Base-by-base conservation (phyloP, 768 basidiomycete genomes). In the Coprinellus micaceus region DNA sequence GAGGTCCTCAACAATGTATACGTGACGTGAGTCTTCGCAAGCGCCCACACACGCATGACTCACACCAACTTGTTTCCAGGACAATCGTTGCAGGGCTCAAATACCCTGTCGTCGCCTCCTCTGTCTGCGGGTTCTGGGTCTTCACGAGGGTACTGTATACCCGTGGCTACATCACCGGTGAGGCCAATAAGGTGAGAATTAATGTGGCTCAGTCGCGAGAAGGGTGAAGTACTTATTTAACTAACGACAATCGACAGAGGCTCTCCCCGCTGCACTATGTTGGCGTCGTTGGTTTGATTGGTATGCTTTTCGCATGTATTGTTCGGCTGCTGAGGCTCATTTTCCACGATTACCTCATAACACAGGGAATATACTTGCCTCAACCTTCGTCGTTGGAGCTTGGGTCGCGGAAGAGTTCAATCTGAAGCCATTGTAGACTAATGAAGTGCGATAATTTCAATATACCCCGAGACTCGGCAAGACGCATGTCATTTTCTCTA, bases 1-100 rank as follows among this genome's bases (percentile, higher is more conserved):
- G 83, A 83, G 61, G 68, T 64, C 57, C 63, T 77, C 6, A 82
- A 83, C 12, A 57, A 76, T 30, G 46, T 83, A 11, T 70, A 71
- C 39, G 52, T 73, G 5, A 70, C 74, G 79, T 83, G 54, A 64
- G 79, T 61, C 17, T n/a, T n/a, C n/a, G n/a, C n/a, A 52, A 15
- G 9, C 13, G 26, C 52, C n/a, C n/a, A n/a, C n/a, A n/a, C n/a
- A n/a, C n/a, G n/a, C n/a, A n/a, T n/a, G n/a, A n/a, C n/a, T n/a
- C n/a, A n/a, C n/a, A n/a, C 33, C 13, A 24, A 7, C 33, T 33
- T 33, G 33, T 6, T 33, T 33, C 33, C 33, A 57, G 56, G 4
- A 29, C 28, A 13, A n/a, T 52, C n/a, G 26, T 43, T 28, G 28
- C 44, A n/a, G 56, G 56, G 22, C 26, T 53, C 19, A 19, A 44